Conservation (phyloP, 1,284 basidiomycete species). For the Irpex lacteus region DNA sequence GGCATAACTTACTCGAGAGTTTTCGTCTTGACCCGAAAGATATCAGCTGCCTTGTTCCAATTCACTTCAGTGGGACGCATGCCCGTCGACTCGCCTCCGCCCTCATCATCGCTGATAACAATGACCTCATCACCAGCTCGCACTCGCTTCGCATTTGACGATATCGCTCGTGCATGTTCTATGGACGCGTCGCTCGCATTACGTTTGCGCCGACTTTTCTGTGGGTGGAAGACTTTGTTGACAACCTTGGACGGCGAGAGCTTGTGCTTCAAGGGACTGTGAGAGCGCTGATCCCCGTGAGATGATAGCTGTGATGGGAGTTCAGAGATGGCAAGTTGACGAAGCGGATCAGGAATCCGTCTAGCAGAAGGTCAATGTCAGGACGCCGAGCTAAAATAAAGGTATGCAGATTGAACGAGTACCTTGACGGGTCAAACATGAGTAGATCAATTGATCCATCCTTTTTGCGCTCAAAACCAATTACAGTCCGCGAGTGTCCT, state of each 20-base stretch:
- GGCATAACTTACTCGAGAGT: conserved; percentile 43
- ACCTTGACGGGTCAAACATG: conserved; percentile 79
- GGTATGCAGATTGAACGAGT: conserved; percentile 19
- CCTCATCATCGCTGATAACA: conserved; percentile 36
- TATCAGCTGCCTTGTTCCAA: conserved; percentile 37
- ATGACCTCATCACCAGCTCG: conserved; percentile 29
- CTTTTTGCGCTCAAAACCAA: conserved; percentile 73
- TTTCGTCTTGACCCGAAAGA: conserved; percentile 47
- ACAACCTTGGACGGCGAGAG: conserved; percentile 16
- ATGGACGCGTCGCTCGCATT: conserved; percentile 16
- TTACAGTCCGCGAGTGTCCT: conserved; percentile 82
- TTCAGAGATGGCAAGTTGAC: conserved; percentile 33
- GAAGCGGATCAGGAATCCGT: conserved; percentile 17
- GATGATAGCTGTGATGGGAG: conserved; percentile 8
- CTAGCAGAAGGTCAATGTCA: not conserved
- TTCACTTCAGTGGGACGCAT: conserved; percentile 20
- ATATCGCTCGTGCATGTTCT: not conserved
- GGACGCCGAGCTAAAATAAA: not conserved
- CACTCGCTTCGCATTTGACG: conserved; percentile 25
- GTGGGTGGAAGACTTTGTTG: conserved; percentile 20
- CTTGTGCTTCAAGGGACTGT: not conserved
- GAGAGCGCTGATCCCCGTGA: not conserved
- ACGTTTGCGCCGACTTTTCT: conserved; percentile 23
- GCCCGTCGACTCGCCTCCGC: not conserved
- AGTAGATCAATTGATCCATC: conserved; percentile 62